phyloP scores from a whole-genome alignment of 345 rosid species.

The Dipteronia sinensis region DNA sequence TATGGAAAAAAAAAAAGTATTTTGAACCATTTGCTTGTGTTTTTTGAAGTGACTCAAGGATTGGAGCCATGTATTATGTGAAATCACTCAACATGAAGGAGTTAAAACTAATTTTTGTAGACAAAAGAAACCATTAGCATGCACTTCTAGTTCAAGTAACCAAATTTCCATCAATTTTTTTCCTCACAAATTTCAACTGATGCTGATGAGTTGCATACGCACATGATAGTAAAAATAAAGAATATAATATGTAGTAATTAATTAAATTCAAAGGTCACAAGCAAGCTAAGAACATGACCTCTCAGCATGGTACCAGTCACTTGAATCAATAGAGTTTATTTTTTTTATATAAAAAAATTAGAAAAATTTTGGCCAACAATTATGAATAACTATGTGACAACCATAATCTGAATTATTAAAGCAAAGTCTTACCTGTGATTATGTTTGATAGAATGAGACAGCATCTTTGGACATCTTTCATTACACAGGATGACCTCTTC shows the following conservation, averaged over 20 bases:
- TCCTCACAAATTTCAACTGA: neutral
- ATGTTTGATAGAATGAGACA: slow-evolving; percentile 25
- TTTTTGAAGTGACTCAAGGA: neutral
- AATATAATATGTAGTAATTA: slow-evolving; percentile 18
- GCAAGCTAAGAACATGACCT: slow-evolving; percentile 25
- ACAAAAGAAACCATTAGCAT: neutral
- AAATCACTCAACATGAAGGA: neutral
- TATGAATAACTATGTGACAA: neutral
- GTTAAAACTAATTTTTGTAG: neutral
- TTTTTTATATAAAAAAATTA: neutral
- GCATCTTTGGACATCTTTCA: slow-evolving; percentile 1
- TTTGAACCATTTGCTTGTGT: no score
- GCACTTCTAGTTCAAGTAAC: neutral
- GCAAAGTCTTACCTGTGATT: slow-evolving; percentile 17
- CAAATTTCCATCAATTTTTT: neutral
- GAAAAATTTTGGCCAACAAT: neutral
- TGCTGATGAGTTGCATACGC: neutral
- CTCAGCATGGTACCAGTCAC: slow-evolving; percentile 23
- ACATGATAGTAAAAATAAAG: neutral
- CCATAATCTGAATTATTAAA: slow-evolving; percentile 19
- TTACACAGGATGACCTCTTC: slow-evolving; percentile 17
- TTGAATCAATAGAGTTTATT: neutral
- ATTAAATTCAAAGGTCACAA: slow-evolving; percentile 23
- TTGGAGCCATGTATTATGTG: neutral
- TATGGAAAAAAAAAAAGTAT: no score